These are phyloP conservation scores for Clavariopsis aquatica DNA, from an alignment of 495 filamentous ascomycete genomes.

Conservation along the genomic window DNA sequence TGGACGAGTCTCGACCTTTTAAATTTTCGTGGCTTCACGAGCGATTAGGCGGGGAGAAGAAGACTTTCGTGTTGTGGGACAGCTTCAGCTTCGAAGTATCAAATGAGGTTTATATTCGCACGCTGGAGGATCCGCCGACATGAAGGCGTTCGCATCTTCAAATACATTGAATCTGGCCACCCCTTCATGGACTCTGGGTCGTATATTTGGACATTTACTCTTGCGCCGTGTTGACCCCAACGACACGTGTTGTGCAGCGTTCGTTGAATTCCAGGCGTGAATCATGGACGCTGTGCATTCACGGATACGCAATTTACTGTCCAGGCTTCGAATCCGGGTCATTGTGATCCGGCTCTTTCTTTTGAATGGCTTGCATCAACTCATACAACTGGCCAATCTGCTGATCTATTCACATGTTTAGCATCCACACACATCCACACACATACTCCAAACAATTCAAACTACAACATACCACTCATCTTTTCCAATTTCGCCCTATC, in stretches of 20 bases:
- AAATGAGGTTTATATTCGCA: background rate
- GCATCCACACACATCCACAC: background rate
- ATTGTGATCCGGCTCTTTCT: conserved; percentile 53
- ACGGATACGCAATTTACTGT: background rate
- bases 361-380: conserved; percentile 82
- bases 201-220: no score
- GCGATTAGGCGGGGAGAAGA: background rate
- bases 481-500: conserved; percentile 80
- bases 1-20: no score
- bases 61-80: background rate
- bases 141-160: background rate
- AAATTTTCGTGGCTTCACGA: background rate
- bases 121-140: background rate
- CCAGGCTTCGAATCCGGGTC: conserved; percentile 29
- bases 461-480: conserved; percentile 77
- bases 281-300: background rate
- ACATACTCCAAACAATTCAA: background rate
- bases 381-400: conserved; percentile 93
- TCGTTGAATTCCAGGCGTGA: background rate
- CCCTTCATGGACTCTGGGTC: no score
- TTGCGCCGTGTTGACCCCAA: background rate
- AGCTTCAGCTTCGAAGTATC: background rate
- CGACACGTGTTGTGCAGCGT: background rate
- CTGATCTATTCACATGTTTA: conserved; percentile 61
- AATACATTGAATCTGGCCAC: no score